These are phyloP conservation scores for Actinomucor elegans DNA, from an alignment of 371 early-diverging fungal species.

Conservation along the genomic window DNA sequence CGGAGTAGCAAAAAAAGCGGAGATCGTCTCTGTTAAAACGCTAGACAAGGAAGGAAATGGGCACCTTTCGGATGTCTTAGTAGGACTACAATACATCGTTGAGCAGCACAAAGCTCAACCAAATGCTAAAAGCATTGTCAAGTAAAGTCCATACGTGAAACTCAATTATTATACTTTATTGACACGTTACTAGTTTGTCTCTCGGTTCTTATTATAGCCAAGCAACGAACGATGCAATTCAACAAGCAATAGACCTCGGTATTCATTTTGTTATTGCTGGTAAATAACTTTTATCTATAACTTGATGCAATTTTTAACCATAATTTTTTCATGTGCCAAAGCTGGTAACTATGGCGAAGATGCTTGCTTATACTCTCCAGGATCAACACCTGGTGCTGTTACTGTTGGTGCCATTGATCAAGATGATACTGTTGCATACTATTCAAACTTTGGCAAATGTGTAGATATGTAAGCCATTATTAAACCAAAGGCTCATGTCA, in stretches of 20 bases:
- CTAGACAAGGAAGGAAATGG: conserved; percentile 54
- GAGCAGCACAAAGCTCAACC: conserved; percentile 29
- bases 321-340: background rate
- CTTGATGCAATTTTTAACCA: no score
- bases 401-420: conserved; percentile 88
- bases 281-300: conserved; percentile 3
- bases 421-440: conserved; percentile 70
- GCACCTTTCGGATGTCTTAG: conserved; percentile 56
- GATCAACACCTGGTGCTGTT: conserved; percentile 75
- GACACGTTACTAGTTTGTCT: conserved; percentile 52
- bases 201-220: conserved; percentile 59
- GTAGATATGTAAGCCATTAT: conserved; percentile 62
- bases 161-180: no score
- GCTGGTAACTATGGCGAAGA: conserved; percentile 68
- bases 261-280: conserved; percentile 59
- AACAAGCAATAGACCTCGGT: conserved; percentile 49
- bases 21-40: conserved; percentile 64
- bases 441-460: conserved; percentile 79
- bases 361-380: conserved; percentile 88
- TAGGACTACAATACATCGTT: conserved; percentile 65
- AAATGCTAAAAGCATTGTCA: conserved; percentile 34
- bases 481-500: no score
- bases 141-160: conserved; percentile 38
- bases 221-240: conserved; percentile 57
- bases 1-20: conserved; percentile 63